A percentile compares a stretch with the other conserved stretches of the same genome.
These are phyloP conservation scores for Nyssa sinensis DNA, from an alignment of 148 eudicot species.

Conservation along the genomic window DNA sequence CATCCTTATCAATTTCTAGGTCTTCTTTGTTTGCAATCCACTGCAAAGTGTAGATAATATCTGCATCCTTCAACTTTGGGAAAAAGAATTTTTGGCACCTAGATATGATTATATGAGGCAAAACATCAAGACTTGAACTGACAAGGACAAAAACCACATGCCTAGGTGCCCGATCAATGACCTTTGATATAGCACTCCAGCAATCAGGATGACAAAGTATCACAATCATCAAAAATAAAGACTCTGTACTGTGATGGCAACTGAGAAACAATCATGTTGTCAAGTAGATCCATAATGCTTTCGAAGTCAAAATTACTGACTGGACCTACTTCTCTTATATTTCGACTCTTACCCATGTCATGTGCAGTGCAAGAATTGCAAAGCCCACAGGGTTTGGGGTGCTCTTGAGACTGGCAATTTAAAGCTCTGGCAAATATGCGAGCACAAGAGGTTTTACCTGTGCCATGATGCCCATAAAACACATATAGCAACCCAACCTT, in stretches of 20 bases:
- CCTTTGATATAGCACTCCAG: conserved; percentile 86
- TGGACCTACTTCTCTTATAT: conserved; percentile 72
- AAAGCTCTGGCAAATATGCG: conserved; percentile 87
- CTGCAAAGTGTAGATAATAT: conserved; percentile 73
- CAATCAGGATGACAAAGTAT: conserved; percentile 62
- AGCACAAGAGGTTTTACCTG: conserved; percentile 93
- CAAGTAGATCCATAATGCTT: conserved; percentile 62
- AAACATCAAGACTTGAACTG: conserved; percentile 78
- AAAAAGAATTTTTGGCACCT: conserved; percentile 98
- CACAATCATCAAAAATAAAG: conserved; percentile 80
- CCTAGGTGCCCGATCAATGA: conserved; percentile 83
- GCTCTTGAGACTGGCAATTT: conserved; percentile 75
- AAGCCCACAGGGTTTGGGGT: conserved; percentile 80
- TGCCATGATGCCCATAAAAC: conserved; percentile 92
- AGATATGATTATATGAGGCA: conserved; percentile 84
- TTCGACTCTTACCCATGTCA: conserved; percentile 72
- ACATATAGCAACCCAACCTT: conserved; percentile 81
- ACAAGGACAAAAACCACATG: conserved; percentile 81
- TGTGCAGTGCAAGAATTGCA: conserved; percentile 79
- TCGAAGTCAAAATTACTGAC: conserved; percentile 66
- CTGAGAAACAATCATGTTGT: conserved; percentile 53
- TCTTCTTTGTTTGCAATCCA: conserved; percentile 89
- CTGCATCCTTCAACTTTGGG: conserved; percentile 91
- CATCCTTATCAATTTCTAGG: conserved; percentile 76
- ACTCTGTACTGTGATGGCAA: conserved; percentile 57